Base-by-base conservation (phyloP, 306 rosid species). In the Amphicarpaea edgeworthii region DNA sequence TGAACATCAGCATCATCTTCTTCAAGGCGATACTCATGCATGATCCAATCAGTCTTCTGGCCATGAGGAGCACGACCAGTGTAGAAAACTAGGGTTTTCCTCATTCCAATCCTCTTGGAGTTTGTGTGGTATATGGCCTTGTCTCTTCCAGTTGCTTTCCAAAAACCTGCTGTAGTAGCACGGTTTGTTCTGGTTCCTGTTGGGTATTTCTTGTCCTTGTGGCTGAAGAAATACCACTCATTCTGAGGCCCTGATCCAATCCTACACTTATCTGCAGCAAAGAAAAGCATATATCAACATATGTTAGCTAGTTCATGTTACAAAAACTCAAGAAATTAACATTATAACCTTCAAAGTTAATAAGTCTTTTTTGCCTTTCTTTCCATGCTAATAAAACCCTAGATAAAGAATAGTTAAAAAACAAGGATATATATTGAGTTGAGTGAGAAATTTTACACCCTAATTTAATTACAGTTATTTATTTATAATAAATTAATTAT, bases 41-140 rank as follows among this genome's bases (percentile, higher is more conserved):
- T 95, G 88, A 95, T 95, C 99, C 99, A 95, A 37, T 95, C 99
- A 37, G 97, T 92, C 79, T 95, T 95, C 23, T 90, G 97, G 82
- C 99, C 99, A 50, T 89, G 97, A 66, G 99, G 99, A 66, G 99
- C 99, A n/a, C 99, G 96, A 12, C 99, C 99, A 6, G 96, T 95
- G 85, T 95, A 95, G 84, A 95, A 95, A 5, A 95, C 99, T 8
- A 95, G 82, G 73, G 99, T 95, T 85, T 95, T 95, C 82, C 99
- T 95, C 99, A 95, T 95, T 1, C 99, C 99, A 74, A 92, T 95
- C 83, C 96, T 89, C 78, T 85, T 89, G 19, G 92, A 82, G 46
- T 84, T 90, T 61, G 80, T 75, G 62, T 81, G 87, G 76, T 89
- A 94, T 79, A 95, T 95, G 71, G 92, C 88, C 62, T 95, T 95